Evolutionary conservation across 257 asterid genomes (phyloP).

Genomic region (Solanum dulcamara): DNA sequence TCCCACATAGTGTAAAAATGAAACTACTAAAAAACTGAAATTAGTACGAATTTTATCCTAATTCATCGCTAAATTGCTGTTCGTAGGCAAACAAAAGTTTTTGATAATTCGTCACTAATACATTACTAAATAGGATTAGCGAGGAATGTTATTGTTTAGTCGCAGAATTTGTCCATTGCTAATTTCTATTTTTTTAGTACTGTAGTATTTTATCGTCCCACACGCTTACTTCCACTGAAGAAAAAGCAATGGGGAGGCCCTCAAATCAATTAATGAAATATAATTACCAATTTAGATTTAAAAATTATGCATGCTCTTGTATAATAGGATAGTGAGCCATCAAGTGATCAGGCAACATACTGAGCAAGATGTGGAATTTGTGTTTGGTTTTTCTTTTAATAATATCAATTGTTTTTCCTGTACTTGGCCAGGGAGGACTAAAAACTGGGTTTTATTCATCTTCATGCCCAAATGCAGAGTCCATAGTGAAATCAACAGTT

Average conservation of each 20-base stretch:
- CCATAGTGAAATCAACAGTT: constrained; percentile 52
- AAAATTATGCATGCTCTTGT: not conserved
- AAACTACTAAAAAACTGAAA: not conserved
- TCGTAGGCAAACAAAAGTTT: not conserved
- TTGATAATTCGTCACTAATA: not conserved
- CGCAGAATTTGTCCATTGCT: not conserved
- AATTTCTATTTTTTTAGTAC: not conserved
- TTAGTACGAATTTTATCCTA: not conserved
- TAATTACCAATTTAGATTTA: not conserved
- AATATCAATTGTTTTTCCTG: not conserved
- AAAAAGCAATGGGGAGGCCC: not conserved
- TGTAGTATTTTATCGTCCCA: not conserved
- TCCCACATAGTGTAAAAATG: not conserved
- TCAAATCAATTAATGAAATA: not conserved
- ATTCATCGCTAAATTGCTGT: not conserved
- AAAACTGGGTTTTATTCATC: constrained; percentile 47
- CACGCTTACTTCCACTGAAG: constrained; percentile 12
- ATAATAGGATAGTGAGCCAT: not conserved
- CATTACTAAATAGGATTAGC: not conserved
- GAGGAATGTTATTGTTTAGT: not conserved
- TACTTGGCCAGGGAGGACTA: constrained; percentile 21
- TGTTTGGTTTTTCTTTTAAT: constrained; percentile 5
- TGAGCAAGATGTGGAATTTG: constrained; percentile 11
- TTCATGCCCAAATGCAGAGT: constrained; percentile 48
- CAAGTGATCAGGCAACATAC: not conserved